Percentiles rank a stretch among this genome's conserved stretches.
These are phyloP conservation scores for Scedosporium dehoogii DNA, from an alignment of 2,329 filamentous ascomycete species.

Conservation along the genomic window DNA sequence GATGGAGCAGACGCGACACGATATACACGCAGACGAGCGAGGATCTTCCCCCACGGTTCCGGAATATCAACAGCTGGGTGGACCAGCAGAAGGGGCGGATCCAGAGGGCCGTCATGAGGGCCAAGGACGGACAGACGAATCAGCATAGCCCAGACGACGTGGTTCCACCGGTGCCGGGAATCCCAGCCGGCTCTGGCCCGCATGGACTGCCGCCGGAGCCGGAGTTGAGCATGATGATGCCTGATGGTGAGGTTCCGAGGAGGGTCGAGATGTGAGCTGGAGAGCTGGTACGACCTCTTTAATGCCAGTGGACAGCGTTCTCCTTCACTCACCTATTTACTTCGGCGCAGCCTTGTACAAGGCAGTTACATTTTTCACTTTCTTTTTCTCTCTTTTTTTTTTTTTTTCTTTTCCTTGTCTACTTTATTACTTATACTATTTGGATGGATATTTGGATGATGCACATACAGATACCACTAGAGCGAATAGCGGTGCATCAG, in stretches of 20 bases:
- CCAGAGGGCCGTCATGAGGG: slow-evolving; percentile 33
- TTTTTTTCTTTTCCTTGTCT: background rate
- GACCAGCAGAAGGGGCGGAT: slow-evolving; percentile 50
- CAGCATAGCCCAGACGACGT: slow-evolving; percentile 12
- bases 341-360: background rate
- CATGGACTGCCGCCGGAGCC: slow-evolving; percentile 32
- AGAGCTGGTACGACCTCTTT: background rate
- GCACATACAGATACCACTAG: too few species aligned
- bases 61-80: slow-evolving; percentile 53
- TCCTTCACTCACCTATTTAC: background rate
- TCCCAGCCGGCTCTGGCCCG: slow-evolving; percentile 20
- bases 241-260: slow-evolving; percentile 36
- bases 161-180: slow-evolving; percentile 28
- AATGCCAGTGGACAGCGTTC: background rate
- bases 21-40: slow-evolving; percentile 43
- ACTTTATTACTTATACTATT: background rate
- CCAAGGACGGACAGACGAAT: slow-evolving; percentile 12
- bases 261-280: slow-evolving; percentile 21
- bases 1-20: slow-evolving; percentile 32
- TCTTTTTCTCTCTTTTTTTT: background rate
- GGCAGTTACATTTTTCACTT: background rate
- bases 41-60: slow-evolving; percentile 45
- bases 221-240: slow-evolving; percentile 40
- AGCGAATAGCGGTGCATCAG: too few species aligned
- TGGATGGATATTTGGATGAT: too few species aligned